Conservation (phyloP, 495 filamentous ascomycete genomes). For the Hyphodiscus hymeniophilus region DNA sequence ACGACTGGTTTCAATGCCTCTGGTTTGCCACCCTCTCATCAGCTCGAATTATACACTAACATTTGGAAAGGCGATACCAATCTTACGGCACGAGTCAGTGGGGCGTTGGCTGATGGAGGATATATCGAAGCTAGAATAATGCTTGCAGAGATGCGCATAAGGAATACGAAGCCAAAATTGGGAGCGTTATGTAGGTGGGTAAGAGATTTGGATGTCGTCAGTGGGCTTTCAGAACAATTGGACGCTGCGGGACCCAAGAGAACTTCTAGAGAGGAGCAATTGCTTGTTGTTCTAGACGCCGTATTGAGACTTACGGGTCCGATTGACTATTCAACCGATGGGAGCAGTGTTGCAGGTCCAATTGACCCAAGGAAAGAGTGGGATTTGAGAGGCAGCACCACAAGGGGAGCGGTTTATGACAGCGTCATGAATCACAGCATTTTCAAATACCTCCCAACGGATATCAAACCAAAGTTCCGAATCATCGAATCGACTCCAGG, state of each 20-base stretch:
- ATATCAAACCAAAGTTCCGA: slow-evolving; percentile 22
- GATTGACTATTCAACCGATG: slow-evolving; percentile 25
- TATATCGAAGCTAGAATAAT: slow-evolving; percentile 33
- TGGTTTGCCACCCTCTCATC: slow-evolving; percentile 2
- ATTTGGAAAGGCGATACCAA: slow-evolving; percentile 22
- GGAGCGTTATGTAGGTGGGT: slow-evolving; percentile 43
- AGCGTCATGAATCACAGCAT: slow-evolving; percentile 30
- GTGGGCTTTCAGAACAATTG: slow-evolving; percentile 27
- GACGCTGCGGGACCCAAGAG: slow-evolving; percentile 7
- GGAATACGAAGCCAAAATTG: slow-evolving; percentile 32
- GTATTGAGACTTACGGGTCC: slow-evolving; percentile 33
- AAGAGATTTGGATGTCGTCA: slow-evolving; percentile 38
- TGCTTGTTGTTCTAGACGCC: slow-evolving; percentile 33
- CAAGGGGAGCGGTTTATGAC: slow-evolving; percentile 24
- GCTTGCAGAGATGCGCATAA: slow-evolving; percentile 39
- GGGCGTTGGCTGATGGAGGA: slow-evolving; percentile 34
- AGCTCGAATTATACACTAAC: background rate
- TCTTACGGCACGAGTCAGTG: slow-evolving; percentile 34
- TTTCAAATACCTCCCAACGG: slow-evolving; percentile 14
- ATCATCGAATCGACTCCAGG: slow-evolving; percentile 37
- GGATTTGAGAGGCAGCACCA: slow-evolving; percentile 22
- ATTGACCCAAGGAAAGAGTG: slow-evolving; percentile 28
- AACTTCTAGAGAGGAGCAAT: slow-evolving; percentile 23
- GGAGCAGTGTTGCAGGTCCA: slow-evolving; percentile 9
- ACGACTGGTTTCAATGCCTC: slow-evolving; percentile 33